Percentiles rank a stretch among this genome's conserved stretches.
phyloP scores from a whole-genome alignment of 768 basidiomycete species.

The Tricholoma sp. region DNA sequence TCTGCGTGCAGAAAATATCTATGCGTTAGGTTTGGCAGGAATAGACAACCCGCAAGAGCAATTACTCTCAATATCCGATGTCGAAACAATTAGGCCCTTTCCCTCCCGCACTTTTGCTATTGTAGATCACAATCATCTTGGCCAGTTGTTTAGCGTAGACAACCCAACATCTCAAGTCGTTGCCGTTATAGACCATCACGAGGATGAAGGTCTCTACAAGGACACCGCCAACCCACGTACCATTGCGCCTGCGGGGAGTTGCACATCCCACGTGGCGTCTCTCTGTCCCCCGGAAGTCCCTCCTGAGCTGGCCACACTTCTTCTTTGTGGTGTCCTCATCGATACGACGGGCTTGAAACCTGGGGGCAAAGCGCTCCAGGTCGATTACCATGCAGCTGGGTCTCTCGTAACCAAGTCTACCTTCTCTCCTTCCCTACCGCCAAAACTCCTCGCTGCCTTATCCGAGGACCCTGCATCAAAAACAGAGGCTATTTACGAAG shows the following conservation, averaged over 20 bases:
- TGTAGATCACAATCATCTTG: constrained; percentile 87
- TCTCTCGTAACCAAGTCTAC: constrained; percentile 61
- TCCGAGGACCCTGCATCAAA: constrained; percentile 9
- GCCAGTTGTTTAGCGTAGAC: constrained; percentile 32
- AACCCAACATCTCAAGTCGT: constrained; percentile 50
- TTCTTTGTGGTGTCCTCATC: constrained; percentile 76
- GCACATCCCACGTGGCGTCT: constrained; percentile 54
- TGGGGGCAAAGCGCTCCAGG: constrained; percentile 68
- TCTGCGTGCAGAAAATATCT: constrained; percentile 83
- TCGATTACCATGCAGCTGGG: constrained; percentile 59
- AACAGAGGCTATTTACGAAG: constrained; percentile 29
- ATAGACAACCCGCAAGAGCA: constrained; percentile 45
- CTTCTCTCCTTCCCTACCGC: constrained; percentile 25
- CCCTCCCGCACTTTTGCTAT: constrained; percentile 64
- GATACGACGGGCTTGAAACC: constrained; percentile 79
- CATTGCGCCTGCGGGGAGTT: constrained; percentile 71
- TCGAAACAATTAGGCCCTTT: constrained; percentile 42
- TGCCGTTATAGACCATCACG: constrained; percentile 88
- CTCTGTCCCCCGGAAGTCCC: constrained; percentile 40
- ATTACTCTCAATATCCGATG: constrained; percentile 65
- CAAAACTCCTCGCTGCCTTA: constrained; percentile 10
- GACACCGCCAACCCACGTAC: constrained; percentile 61
- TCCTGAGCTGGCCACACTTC: constrained; percentile 66
- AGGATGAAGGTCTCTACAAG: constrained; percentile 68
- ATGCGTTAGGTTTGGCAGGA: constrained; percentile 61